phyloP scores from a whole-genome alignment of 495 filamentous ascomycete genomes.

The Polyplosphaeria fusca region DNA sequence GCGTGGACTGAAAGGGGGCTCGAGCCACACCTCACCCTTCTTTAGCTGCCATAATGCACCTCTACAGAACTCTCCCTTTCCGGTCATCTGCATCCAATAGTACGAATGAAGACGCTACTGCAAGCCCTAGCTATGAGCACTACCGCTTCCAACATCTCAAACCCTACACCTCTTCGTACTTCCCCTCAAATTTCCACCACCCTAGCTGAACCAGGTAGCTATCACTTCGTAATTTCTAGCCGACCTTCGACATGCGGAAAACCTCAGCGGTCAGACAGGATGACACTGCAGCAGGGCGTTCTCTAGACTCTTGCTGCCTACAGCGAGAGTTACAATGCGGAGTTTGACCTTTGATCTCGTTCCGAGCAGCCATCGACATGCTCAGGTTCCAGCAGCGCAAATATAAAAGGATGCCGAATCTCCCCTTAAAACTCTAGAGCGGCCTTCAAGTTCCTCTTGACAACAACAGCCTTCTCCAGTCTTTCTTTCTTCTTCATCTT shows the following conservation, averaged over 20 bases:
- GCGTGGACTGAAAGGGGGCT: too few species aligned
- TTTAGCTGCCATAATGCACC: not conserved
- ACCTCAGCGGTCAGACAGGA: slow-evolving; percentile 5
- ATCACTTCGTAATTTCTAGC: not conserved
- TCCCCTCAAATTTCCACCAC: not conserved
- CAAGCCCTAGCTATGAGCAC: slow-evolving; percentile 1
- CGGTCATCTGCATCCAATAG: slow-evolving; percentile 21
- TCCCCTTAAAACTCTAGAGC: slow-evolving; percentile 3
- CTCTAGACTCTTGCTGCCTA: not conserved
- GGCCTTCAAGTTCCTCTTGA: not conserved
- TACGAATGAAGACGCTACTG: slow-evolving; percentile 7
- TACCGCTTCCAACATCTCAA: not conserved
- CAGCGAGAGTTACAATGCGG: too few species aligned
- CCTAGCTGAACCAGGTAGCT: not conserved
- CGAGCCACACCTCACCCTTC: not conserved
- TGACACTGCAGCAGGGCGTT: slow-evolving; percentile 14
- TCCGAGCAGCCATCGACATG: not conserved
- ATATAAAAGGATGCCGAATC: slow-evolving; percentile 10
- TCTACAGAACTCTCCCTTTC: not conserved
- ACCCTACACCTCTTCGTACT: not conserved
- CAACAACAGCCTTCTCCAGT: not conserved
- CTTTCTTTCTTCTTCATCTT: slow-evolving; percentile 3
- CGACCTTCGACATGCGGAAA: not conserved
- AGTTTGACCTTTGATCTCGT: too few species aligned
- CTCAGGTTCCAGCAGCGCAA: not conserved